phyloP scores from a whole-genome alignment of 768 basidiomycete genomes.

The Panaeolus papilionaceus region DNA sequence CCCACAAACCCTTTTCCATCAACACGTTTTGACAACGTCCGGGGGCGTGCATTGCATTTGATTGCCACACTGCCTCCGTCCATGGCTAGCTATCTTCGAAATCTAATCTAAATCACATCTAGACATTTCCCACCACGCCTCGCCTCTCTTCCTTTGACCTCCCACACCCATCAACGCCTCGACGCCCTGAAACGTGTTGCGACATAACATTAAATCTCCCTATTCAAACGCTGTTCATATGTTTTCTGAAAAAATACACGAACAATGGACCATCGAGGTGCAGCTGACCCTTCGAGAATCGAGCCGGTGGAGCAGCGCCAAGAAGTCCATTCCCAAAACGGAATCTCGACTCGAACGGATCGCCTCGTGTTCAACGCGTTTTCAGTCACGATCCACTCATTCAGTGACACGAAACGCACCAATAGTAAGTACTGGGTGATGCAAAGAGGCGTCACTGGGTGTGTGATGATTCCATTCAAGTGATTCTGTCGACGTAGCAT shows the following conservation, averaged over 20 bases:
- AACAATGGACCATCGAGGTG: constrained; percentile 2
- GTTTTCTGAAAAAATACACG: not conserved
- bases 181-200: constrained; percentile 2
- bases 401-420: constrained; percentile 5
- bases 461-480: not conserved
- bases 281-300: not conserved
- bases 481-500: constrained; percentile 9
- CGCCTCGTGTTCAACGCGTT: constrained; percentile 6
- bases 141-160: not conserved
- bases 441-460: constrained; percentile 10
- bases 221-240: not conserved
- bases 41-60: not conserved
- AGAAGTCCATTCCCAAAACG: not conserved
- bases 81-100: not conserved
- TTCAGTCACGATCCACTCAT: constrained; percentile 1
- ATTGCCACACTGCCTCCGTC: constrained; percentile 1
- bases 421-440: not conserved
- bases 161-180: not conserved
- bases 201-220: not conserved
- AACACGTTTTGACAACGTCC: not conserved
- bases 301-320: constrained; percentile 2
- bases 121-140: not conserved
- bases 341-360: constrained; percentile 11
- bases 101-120: constrained; percentile 12
- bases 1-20: not conserved